These are phyloP conservation scores for Colletotrichum godetiae DNA, from an alignment of 2,329 filamentous ascomycete species.

Conservation along the genomic window DNA sequence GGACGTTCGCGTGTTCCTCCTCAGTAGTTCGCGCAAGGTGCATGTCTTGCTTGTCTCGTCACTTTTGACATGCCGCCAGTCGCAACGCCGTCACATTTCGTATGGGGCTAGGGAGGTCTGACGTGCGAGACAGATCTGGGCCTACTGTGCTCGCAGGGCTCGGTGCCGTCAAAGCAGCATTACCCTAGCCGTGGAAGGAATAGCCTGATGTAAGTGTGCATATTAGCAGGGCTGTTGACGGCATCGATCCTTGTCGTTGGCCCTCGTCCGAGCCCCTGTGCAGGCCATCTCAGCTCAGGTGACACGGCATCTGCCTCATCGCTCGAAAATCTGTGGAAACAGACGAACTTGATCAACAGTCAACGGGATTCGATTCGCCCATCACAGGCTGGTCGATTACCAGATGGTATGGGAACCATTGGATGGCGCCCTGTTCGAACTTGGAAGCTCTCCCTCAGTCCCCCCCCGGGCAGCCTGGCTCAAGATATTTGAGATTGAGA, in stretches of 20 bases:
- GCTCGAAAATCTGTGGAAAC: conserved; percentile 31
- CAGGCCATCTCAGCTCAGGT: conserved; percentile 30
- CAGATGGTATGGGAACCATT: conserved; percentile 13
- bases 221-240: conserved; percentile 10
- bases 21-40: conserved; percentile 20
- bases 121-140: conserved; percentile 2
- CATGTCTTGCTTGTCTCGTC: conserved; percentile 8
- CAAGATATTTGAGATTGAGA: conserved; percentile 4
- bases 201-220: conserved; percentile 29
- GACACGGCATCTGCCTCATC: conserved; percentile 33
- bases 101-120: conserved; percentile 15
- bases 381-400: not conserved
- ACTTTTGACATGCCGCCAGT: conserved; percentile 16
- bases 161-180: conserved; percentile 17
- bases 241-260: conserved; percentile 14
- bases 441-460: not conserved
- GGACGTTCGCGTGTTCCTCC: conserved; percentile 10
- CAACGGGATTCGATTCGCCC: conserved; percentile 22
- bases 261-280: conserved; percentile 11
- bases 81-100: conserved; percentile 4
- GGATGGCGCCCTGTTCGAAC: conserved; percentile 1
- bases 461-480: not conserved
- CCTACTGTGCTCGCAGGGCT: conserved; percentile 4
- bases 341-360: conserved; percentile 29
- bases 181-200: conserved; percentile 14